phyloP scores from a whole-genome alignment of 495 filamentous ascomycete species.

The Entonaema liquescens region DNA sequence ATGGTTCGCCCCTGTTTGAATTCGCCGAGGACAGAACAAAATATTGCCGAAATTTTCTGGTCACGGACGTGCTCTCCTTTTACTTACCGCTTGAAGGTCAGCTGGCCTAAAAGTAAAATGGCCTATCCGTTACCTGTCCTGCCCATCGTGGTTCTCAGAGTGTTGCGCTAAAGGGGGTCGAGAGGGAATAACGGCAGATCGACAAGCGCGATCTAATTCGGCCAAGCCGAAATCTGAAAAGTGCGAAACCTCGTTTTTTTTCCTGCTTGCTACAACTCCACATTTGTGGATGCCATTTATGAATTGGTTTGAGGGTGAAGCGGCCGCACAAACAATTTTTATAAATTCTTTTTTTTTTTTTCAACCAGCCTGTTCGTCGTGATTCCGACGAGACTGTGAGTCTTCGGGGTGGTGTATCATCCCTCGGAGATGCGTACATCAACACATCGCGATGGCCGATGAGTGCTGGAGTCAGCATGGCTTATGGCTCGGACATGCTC shows the following conservation, averaged over 20 bases:
- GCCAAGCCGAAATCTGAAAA: conserved; percentile 12
- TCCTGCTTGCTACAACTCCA: not conserved
- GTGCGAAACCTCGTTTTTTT: not conserved
- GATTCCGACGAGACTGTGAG: not conserved
- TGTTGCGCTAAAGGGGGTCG: not conserved
- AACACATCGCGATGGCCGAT: conserved; percentile 1
- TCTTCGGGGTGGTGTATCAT: not conserved
- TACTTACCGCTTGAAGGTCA: conserved; percentile 7
- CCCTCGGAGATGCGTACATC: conserved; percentile 16
- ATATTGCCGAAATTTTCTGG: not conserved
- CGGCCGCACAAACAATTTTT: not conserved
- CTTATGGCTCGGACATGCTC: conserved; percentile 33
- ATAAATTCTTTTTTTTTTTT: too few relatives aligned
- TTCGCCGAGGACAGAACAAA: not conserved
- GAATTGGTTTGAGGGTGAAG: not conserved
- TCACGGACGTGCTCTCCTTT: not conserved
- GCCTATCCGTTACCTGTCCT: not conserved
- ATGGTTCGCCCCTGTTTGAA: not conserved
- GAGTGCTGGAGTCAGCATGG: conserved; percentile 14
- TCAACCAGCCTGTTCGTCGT: not conserved
- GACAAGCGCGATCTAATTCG: conserved; percentile 16
- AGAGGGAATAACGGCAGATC: conserved; percentile 7
- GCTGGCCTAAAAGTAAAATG: not conserved
- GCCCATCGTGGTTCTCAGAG: not conserved
- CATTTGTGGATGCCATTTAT: not conserved